phyloP scores from a whole-genome alignment of 495 filamentous ascomycete genomes.

The Pseudotulostoma volvatum region DNA sequence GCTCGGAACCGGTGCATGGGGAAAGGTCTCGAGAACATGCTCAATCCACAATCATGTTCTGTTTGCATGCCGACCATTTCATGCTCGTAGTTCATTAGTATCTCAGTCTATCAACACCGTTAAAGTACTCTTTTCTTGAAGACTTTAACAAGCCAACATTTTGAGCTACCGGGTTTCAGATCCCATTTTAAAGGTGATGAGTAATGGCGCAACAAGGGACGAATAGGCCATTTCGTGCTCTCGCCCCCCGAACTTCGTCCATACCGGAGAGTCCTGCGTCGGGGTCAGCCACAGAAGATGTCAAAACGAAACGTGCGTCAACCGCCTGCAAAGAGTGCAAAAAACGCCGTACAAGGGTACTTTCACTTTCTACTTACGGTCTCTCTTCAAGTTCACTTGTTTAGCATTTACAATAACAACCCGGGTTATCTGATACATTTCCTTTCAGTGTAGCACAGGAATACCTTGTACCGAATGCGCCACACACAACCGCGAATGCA shows the following conservation, averaged over 20 bases:
- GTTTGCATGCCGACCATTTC: not conserved
- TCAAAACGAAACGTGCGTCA: conserved; percentile 23
- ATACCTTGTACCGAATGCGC: conserved; percentile 22
- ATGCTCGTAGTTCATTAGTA: not conserved
- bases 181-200: no score
- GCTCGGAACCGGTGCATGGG: no score
- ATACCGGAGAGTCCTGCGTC: conserved; percentile 6
- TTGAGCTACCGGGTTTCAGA: no score
- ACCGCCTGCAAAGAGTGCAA: conserved; percentile 29
- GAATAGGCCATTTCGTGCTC: conserved; percentile 15
- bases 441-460: conserved; percentile 17
- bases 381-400: conserved; percentile 2
- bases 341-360: conserved; percentile 26
- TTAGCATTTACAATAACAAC: not conserved
- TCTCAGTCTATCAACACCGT: not conserved
- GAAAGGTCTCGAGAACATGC: no score
- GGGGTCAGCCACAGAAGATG: conserved; percentile 13
- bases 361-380: conserved; percentile 1
- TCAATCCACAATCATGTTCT: not conserved
- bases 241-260: conserved; percentile 17
- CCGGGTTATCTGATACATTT: not conserved
- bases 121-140: no score
- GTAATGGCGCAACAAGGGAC: conserved; percentile 21
- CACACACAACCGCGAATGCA: conserved; percentile 20
- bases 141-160: no score